Evolutionary conservation across 2,329 filamentous ascomycete genomes (phyloP).

Genomic region (Arachnomyces sp.): DNA sequence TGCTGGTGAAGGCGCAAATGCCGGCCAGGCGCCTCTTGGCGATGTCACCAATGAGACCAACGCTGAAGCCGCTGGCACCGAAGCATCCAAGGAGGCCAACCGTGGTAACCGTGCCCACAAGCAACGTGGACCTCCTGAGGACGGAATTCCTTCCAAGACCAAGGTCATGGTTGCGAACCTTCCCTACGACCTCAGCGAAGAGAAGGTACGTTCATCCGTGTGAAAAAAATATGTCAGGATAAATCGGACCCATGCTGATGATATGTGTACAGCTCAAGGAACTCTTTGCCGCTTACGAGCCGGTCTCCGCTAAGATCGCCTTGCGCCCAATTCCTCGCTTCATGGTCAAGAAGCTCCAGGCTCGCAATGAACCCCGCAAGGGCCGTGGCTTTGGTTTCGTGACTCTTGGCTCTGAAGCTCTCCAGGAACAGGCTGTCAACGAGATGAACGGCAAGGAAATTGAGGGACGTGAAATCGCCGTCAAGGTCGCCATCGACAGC

Average conservation of each 20-base stretch:
- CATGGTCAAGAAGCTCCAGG: conserved; percentile 99
- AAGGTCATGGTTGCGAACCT: conserved; percentile 99
- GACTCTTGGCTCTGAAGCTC: conserved; percentile 86
- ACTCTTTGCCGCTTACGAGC: conserved; percentile 87
- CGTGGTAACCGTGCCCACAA: conserved; percentile 51
- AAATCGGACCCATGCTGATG: conserved; percentile 20
- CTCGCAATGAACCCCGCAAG: conserved; percentile 96
- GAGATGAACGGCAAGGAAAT: conserved; percentile 99
- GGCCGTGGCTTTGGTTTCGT: conserved; percentile 98
- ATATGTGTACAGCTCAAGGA: conserved; percentile 70
- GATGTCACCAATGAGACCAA: conserved; percentile 48
- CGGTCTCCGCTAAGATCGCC: conserved; percentile 93
- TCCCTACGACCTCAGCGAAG: conserved; percentile 94
- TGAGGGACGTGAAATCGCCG: conserved; percentile 95
- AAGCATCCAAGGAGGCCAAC: conserved; percentile 26
- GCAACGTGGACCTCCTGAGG: conserved; percentile 92
- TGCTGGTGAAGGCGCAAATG: conserved; percentile 39
- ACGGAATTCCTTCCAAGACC: conserved; percentile 96
- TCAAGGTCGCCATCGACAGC: conserved; percentile 99
- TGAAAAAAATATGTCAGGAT: conserved; percentile 1
- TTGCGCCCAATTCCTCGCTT: conserved; percentile 97
- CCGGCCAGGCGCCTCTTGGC: conserved; percentile 52
- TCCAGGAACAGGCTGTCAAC: conserved; percentile 90
- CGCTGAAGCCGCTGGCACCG: conserved; percentile 29
- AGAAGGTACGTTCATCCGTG: conserved; percentile 60